Percentiles rank a stretch among this genome's conserved stretches.
These are phyloP conservation scores for Colletotrichum spinosum DNA, from an alignment of 2,329 filamentous ascomycete genomes.

Conservation along the genomic window DNA sequence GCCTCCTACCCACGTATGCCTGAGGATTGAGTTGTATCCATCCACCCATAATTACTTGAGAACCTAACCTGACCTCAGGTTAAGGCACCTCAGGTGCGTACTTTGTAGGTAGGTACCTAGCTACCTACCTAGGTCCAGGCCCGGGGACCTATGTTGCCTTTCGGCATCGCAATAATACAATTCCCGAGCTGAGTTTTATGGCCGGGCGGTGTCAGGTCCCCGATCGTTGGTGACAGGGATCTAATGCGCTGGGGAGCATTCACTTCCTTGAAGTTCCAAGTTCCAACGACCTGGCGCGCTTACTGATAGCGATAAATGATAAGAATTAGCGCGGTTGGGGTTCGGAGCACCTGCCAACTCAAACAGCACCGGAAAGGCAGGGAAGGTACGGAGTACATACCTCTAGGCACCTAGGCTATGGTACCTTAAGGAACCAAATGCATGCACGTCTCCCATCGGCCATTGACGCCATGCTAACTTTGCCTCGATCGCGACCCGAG, in stretches of 20 bases:
- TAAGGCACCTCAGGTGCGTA: too few species aligned
- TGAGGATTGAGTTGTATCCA: conserved; percentile 12
- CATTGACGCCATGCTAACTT: conserved; percentile 33
- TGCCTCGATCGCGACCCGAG: conserved; percentile 29
- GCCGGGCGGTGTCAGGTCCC: too few species aligned
- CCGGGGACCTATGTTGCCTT: too few species aligned
- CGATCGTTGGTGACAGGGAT: background rate
- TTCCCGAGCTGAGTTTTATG: background rate
- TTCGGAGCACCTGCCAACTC: conserved; percentile 10
- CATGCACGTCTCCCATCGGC: conserved; percentile 24
- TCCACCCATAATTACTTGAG: too few species aligned
- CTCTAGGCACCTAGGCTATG: too few species aligned
- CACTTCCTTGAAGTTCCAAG: conserved; percentile 31
- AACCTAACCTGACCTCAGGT: too few species aligned
- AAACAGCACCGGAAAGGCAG: background rate
- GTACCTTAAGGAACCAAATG: background rate
- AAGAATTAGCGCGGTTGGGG: conserved; percentile 27
- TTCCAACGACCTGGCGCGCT: background rate
- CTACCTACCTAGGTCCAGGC: too few species aligned
- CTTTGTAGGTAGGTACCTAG: too few species aligned
- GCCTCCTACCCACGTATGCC: background rate
- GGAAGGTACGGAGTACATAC: too few species aligned
- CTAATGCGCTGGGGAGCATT: background rate
- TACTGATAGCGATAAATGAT: conserved; percentile 23
- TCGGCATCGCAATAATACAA: conserved; percentile 6